A percentile compares a stretch with the other conserved stretches of the same genome.
Evolutionary conservation across 139 green algal genomes (phyloP).

Genomic region (Nannochloris sp.): DNA sequence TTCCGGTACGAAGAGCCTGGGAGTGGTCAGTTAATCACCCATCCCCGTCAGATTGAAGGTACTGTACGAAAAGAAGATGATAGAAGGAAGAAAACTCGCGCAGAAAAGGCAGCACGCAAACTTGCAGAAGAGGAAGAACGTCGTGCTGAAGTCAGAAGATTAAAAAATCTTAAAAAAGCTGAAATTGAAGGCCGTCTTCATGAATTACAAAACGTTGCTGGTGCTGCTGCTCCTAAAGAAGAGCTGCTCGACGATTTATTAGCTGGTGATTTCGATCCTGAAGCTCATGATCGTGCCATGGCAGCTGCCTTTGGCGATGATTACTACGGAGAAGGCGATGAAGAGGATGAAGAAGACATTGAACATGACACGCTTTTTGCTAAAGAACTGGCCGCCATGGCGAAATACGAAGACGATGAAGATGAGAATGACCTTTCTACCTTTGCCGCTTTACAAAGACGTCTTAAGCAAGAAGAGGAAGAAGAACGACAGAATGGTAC

Average conservation of each 20-base stretch:
- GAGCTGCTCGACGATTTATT: conserved; percentile 54
- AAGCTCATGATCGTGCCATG: conserved; percentile 87
- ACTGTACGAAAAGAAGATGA: conserved; percentile 63
- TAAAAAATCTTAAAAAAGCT: conserved; percentile 88
- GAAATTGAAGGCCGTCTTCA: conserved; percentile 71
- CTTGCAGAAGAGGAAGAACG: conserved; percentile 32
- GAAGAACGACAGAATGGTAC: neutral
- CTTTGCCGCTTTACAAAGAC: conserved; percentile 19
- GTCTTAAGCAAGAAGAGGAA: conserved; percentile 6
- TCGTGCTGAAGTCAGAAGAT: conserved; percentile 62
- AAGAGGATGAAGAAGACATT: conserved; percentile 24
- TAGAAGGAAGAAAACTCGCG: conserved; percentile 50
- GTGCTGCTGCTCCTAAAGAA: conserved; percentile 13
- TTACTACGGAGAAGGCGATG: conserved; percentile 68
- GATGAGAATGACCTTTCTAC: conserved; percentile 6
- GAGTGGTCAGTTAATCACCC: conserved; percentile 47
- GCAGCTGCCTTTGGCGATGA: conserved; percentile 74
- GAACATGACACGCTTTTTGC: conserved; percentile 26
- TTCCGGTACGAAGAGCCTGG: conserved; percentile 86
- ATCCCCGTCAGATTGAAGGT: conserved; percentile 64
- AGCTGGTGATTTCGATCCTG: conserved; percentile 88
- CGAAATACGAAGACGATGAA: conserved; percentile 3
- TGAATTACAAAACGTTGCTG: conserved; percentile 49
- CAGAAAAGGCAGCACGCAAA: conserved; percentile 17
- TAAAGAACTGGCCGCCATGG: conserved; percentile 19